Base-by-base conservation (phyloP, 2,329 filamentous ascomycete genomes). In the Tricladium varicosporioides region DNA sequence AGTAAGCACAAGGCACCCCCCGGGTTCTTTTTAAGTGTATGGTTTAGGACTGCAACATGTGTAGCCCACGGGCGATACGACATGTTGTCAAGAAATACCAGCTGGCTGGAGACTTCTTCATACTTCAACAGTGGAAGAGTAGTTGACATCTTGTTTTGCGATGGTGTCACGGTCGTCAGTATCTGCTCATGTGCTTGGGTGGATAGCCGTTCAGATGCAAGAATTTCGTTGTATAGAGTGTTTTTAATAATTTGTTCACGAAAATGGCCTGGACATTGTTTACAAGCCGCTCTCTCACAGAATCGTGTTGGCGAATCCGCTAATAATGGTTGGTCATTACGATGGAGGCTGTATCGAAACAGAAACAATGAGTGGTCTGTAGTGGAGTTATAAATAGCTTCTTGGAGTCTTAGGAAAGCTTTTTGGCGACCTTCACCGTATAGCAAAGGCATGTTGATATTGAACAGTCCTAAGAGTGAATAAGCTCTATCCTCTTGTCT, bases 401-500 rank as follows among this genome's bases (percentile, higher is more conserved):
- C 65, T 53, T 74, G 71, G 2, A 74, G 59, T 14, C 72, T 65
- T 2, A 65, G 49, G 49, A 73, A 73, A 13, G 72, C 71, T 33
- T 60, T 67, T 43, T 42, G 48, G 0, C 36, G 11, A 10, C 59
- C 19, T 49, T 59, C 57, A 15, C 76, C 76, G 50, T 78, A 78
- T 0, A 77, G 46, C 5, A 77, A 58, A 0, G 75, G 71, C 72
- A 79, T 76, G 31, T 74, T 72, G 31, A 78, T 68, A 1, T 68
- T 65, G 31, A 79, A 78, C 0, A 78, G 65, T 0, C 76, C 76
- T 3, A 78, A 56, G 0, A 79, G 65, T 9, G 70, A 76, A 42
- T 78, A 79, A 0, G 76, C 74, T 15, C 69, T 66, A 42, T 78
- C 77, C 49, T 78, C 76, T 0, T 53, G 13, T 2, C 72, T 59